Evolutionary conservation across 2,329 filamentous ascomycete genomes (phyloP).

Genomic region (Aspergillus aculeatus): DNA sequence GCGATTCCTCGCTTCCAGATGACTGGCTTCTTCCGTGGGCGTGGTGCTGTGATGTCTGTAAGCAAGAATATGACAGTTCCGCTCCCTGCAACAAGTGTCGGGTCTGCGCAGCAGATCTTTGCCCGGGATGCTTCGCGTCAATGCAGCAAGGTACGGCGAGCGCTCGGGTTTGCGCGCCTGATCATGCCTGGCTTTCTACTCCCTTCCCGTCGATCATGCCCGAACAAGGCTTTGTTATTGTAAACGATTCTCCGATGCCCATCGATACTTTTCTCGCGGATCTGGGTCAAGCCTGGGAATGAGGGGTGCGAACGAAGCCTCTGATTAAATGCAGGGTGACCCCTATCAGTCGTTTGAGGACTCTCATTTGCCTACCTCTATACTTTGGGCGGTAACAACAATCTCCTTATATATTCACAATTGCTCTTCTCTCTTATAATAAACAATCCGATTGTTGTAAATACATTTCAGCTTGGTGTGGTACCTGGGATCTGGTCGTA

Average conservation of each 20-base stretch:
- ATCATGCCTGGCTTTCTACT: background rate
- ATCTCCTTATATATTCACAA: no score
- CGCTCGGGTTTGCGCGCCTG: background rate
- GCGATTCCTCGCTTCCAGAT: background rate
- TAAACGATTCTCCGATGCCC: background rate
- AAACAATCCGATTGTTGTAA: no score
- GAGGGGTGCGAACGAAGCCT: background rate
- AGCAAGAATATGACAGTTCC: background rate
- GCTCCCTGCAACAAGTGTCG: background rate
- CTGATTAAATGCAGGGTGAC: no score
- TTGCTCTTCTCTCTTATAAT: no score
- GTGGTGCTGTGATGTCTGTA: background rate
- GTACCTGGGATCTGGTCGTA: no score
- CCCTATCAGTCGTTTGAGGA: no score
- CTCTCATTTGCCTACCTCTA: no score
- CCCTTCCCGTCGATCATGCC: background rate
- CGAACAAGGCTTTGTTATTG: background rate
- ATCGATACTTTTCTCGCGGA: background rate
- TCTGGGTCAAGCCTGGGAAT: background rate
- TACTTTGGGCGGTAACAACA: no score
- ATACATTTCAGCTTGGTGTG: no score
- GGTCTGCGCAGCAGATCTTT: background rate
- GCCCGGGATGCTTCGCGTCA: background rate
- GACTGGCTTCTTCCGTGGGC: background rate
- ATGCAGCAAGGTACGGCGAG: background rate